Percentiles rank a stretch among this genome's conserved stretches.
Evolutionary conservation across 176 grass and related monocot species (phyloP).

Genomic region (Bothriochloa decipiens): DNA sequence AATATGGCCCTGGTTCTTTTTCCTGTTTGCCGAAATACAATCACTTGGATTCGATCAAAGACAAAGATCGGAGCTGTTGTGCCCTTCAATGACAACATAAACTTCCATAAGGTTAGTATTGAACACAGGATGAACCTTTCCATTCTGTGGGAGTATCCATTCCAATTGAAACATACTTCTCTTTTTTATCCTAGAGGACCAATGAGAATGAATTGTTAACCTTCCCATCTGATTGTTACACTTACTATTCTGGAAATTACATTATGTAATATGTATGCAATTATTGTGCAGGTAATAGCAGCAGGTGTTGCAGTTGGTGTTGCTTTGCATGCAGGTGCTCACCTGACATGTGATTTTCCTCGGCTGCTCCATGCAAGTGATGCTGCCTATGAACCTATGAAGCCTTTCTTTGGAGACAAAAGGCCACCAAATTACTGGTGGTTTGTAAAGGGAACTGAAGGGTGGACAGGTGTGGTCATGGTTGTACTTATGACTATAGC

Average conservation of each 20-base stretch:
- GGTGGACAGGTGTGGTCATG: conserved; percentile 87
- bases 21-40: conserved; percentile 82
- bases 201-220: neutral
- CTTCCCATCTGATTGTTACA: neutral
- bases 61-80: conserved; percentile 72
- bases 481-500: conserved; percentile 80
- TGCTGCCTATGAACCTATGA: conserved; percentile 70
- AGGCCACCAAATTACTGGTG: conserved; percentile 87
- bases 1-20: conserved; percentile 86
- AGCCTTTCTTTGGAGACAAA: conserved; percentile 74
- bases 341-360: conserved; percentile 94
- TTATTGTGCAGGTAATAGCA: conserved; percentile 74
- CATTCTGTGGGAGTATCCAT: neutral
- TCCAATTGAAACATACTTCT: neutral
- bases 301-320: conserved; percentile 75
- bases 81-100: conserved; percentile 92
- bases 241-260: conserved; percentile 12
- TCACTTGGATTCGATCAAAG: conserved; percentile 83
- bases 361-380: conserved; percentile 69
- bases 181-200: neutral
- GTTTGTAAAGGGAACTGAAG: conserved; percentile 95
- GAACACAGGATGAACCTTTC: neutral
- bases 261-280: conserved; percentile 18
- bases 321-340: conserved; percentile 69
- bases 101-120: conserved; percentile 70